phyloP scores from a whole-genome alignment of 495 filamentous ascomycete species.

The Wilcoxina mikolae region DNA sequence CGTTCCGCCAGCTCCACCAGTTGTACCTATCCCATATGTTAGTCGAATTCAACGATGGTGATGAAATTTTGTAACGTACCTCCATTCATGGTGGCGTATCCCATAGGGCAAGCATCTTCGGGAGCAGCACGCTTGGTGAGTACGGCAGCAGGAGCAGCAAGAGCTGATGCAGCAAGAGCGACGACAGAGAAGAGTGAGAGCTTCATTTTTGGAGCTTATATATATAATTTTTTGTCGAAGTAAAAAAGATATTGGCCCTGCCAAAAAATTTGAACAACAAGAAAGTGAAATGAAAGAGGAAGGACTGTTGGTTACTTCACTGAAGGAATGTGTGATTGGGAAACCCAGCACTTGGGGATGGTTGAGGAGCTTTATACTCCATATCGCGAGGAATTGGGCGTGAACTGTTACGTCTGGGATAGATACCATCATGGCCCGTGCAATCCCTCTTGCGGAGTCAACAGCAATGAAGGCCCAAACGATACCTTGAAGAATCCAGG shows the following conservation, averaged over 20 bases:
- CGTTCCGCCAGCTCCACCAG: conserved; percentile 44
- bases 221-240: neutral
- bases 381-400: too few species aligned
- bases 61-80: conserved; percentile 5
- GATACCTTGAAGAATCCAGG: too few species aligned
- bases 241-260: neutral
- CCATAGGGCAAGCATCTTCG: conserved; percentile 29
- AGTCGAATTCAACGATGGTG: conserved; percentile 28
- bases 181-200: conserved; percentile 12
- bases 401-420: too few species aligned
- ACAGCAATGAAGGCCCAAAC: too few species aligned
- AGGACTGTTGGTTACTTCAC: too few species aligned
- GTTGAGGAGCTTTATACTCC: too few species aligned
- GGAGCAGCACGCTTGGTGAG: conserved; percentile 28
- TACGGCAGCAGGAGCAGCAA: conserved; percentile 4
- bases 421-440: too few species aligned
- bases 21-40: conserved; percentile 37
- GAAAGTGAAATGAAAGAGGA: neutral
- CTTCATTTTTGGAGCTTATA: conserved; percentile 10
- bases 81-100: conserved; percentile 29
- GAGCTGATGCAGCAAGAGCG: conserved; percentile 9
- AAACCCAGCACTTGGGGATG: too few species aligned
- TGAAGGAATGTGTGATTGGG: too few species aligned
- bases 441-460: too few species aligned
- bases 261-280: neutral